phyloP scores from a whole-genome alignment of 208 protist genomes.

The Plasmodiophora brassicae region DNA sequence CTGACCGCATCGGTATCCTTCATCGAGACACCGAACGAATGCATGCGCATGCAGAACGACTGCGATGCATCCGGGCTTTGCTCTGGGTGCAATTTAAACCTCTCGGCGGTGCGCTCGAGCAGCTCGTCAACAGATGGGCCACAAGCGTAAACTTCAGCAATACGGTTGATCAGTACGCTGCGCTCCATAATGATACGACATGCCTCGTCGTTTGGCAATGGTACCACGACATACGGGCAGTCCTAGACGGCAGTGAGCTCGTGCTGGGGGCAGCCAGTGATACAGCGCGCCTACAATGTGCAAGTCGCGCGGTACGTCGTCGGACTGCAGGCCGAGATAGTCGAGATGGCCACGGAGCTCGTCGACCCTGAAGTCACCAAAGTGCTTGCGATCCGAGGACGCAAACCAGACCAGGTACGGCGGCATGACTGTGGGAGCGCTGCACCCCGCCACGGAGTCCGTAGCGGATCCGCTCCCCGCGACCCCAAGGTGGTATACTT shows the following conservation, averaged over 20 bases:
- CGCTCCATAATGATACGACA: background rate
- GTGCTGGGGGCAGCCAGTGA: background rate
- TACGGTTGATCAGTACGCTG: background rate
- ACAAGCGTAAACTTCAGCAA: background rate
- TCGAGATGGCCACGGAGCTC: too few relatives aligned
- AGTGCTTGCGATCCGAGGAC: background rate
- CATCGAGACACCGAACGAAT: background rate
- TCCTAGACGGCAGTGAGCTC: background rate
- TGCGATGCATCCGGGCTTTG: background rate
- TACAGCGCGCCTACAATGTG: too few relatives aligned
- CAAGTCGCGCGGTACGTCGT: too few relatives aligned
- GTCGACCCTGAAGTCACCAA: background rate
- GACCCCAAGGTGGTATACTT: too few relatives aligned
- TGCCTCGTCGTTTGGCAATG: background rate
- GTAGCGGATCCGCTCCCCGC: too few relatives aligned
- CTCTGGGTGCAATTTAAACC: too few relatives aligned
- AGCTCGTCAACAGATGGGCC: background rate
- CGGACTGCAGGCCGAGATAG: too few relatives aligned
- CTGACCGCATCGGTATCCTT: background rate
- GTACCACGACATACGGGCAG: conserved; percentile 2
- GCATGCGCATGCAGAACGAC: background rate
- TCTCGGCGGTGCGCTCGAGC: background rate
- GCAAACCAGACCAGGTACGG: background rate
- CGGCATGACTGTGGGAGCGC: too few relatives aligned
- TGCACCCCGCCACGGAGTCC: too few relatives aligned